Evolutionary conservation across 2,329 filamentous ascomycete species (phyloP).

Genomic region (Tolypocladium ophioglossoides): DNA sequence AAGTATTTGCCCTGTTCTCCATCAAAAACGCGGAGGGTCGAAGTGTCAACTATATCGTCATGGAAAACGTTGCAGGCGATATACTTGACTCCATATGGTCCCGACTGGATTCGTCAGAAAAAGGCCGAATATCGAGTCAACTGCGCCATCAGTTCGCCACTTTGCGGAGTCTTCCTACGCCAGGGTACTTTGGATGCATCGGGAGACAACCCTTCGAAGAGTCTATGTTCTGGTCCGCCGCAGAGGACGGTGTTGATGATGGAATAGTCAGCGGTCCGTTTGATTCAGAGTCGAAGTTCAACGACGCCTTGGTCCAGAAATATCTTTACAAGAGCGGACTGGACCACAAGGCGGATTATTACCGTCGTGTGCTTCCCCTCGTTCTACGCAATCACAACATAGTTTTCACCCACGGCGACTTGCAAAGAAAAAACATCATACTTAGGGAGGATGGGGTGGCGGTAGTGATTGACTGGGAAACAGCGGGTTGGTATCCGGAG

Average conservation of each 20-base stretch:
- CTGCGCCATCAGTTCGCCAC: not conserved
- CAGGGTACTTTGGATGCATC: slow-evolving; percentile 10
- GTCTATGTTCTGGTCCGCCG: slow-evolving; percentile 6
- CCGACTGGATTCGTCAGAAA: not conserved
- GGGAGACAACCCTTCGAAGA: slow-evolving; percentile 8
- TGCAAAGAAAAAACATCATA: slow-evolving; percentile 2
- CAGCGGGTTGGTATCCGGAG: slow-evolving; percentile 11
- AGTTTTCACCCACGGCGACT: slow-evolving; percentile 1
- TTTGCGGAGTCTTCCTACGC: slow-evolving; percentile 1
- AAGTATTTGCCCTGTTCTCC: slow-evolving; percentile 3
- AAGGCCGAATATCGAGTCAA: slow-evolving; percentile 1
- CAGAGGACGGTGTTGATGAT: slow-evolving; percentile 9
- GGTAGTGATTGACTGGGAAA: slow-evolving; percentile 8
- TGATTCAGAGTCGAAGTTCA: not conserved
- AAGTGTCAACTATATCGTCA: slow-evolving; percentile 9
- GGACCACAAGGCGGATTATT: not conserved
- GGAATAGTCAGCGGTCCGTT: not conserved
- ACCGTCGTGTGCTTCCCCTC: slow-evolving; percentile 23
- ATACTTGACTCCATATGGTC: slow-evolving; percentile 3
- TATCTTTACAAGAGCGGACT: not conserved
- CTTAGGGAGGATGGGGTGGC: not conserved
- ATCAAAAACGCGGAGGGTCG: not conserved
- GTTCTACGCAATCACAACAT: not conserved
- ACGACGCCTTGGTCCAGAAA: not conserved
- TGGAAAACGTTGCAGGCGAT: slow-evolving; percentile 8